Evolutionary conservation across 768 basidiomycete species (phyloP).

Genomic region (Termitomyces sp.): DNA sequence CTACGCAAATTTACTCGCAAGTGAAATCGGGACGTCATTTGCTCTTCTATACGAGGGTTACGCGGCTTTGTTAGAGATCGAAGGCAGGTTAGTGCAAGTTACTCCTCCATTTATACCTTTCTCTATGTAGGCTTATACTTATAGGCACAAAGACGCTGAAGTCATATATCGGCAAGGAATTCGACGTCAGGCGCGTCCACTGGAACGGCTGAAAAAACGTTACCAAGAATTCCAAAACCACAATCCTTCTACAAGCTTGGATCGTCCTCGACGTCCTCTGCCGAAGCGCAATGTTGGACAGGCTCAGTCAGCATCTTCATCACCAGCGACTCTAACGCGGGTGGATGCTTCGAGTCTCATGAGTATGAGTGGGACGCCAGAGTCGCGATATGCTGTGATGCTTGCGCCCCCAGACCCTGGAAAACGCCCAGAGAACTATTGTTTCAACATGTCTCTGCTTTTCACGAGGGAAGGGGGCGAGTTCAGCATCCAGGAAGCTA

Average conservation of each 20-base stretch:
- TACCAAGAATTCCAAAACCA: conserved; percentile 78
- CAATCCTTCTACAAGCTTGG: conserved; percentile 17
- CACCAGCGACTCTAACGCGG: conserved; percentile 29
- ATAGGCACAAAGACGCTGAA: conserved; percentile 76
- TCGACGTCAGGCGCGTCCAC: conserved; percentile 73
- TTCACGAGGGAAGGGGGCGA: conserved; percentile 78
- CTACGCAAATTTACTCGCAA: conserved; percentile 71
- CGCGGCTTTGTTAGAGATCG: conserved; percentile 71
- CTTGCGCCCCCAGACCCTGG: conserved; percentile 65
- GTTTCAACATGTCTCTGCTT: conserved; percentile 65
- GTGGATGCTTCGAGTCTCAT: conserved; percentile 20
- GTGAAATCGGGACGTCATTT: conserved; percentile 73
- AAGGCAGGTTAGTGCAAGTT: conserved; percentile 54
- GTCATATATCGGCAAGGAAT: conserved; percentile 81
- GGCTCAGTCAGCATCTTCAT: conserved; percentile 25
- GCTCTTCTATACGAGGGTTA: conserved; percentile 90
- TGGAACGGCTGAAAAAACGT: conserved; percentile 78
- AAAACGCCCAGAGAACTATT: conserved; percentile 68
- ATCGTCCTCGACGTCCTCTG: conserved; percentile 23
- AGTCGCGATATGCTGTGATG: conserved; percentile 68
- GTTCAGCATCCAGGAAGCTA: conserved; percentile 81
- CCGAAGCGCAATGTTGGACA: conserved; percentile 25
- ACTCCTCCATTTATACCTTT: not conserved
- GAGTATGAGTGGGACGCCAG: conserved; percentile 36
- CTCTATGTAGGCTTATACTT: not conserved